Evolutionary conservation across 805 yeast genomes (phyloP).

Genomic region (Naumovozyma dairenensis): DNA sequence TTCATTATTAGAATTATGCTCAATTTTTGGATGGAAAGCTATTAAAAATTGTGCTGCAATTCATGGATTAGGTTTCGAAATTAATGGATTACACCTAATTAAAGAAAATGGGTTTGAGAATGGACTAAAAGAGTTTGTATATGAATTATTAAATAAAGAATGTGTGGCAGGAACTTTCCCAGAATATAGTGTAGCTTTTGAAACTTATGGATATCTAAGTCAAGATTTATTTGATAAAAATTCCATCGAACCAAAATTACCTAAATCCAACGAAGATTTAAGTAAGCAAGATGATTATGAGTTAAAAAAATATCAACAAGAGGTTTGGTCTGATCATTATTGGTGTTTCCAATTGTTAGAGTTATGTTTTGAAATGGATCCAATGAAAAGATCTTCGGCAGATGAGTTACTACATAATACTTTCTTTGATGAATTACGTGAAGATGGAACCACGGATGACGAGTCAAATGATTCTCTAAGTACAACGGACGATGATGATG

Average conservation of each 20-base stretch:
- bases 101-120: constrained; percentile 31
- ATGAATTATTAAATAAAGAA: constrained; percentile 22
- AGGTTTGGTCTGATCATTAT: constrained; percentile 29
- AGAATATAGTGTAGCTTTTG: constrained; percentile 60
- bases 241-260: constrained; percentile 21
- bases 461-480: constrained; percentile 13
- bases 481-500: constrained; percentile 24
- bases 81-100: constrained; percentile 41
- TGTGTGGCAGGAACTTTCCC: constrained; percentile 52
- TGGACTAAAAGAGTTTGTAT: constrained; percentile 25
- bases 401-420: constrained; percentile 45
- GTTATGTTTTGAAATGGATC: constrained; percentile 50
- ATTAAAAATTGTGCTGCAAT: constrained; percentile 69
- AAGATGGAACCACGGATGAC: constrained; percentile 10
- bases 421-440: constrained; percentile 43
- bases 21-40: constrained; percentile 65
- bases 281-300: constrained; percentile 12
- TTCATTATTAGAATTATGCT: constrained; percentile 75
- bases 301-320: constrained; percentile 26
- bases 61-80: constrained; percentile 84
- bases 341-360: constrained; percentile 46
- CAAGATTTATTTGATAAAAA: constrained; percentile 29
- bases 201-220: constrained; percentile 41
- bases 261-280: constrained; percentile 7
- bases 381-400: constrained; percentile 47